phyloP scores from a whole-genome alignment of 2,329 filamentous ascomycete species.

The Elsinoe fawcettii region DNA sequence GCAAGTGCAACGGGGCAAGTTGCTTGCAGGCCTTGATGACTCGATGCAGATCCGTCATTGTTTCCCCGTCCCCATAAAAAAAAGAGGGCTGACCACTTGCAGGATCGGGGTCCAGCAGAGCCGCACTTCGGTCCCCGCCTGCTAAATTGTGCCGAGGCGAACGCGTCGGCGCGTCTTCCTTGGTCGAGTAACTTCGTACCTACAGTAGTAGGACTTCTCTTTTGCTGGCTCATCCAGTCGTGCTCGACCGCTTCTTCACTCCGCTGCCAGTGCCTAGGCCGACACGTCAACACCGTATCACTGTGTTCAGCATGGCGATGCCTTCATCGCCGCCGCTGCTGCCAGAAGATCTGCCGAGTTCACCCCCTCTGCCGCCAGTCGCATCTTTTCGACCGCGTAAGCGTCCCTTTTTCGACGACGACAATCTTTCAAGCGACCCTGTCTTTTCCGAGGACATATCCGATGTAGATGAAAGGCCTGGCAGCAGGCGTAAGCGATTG shows the following conservation, averaged over 20 bases:
- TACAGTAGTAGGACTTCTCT: too few species aligned
- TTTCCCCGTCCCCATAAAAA: neutral
- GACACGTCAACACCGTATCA: neutral
- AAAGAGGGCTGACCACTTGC: neutral
- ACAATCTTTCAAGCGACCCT: conserved; percentile 56
- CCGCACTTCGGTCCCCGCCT: neutral
- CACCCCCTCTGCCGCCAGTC: conserved; percentile 16
- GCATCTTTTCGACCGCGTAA: conserved; percentile 21
- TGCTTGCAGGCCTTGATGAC: too few species aligned
- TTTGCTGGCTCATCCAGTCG: too few species aligned
- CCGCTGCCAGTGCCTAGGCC: neutral
- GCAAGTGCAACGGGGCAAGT: too few species aligned
- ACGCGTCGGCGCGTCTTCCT: conserved; percentile 7
- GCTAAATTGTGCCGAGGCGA: neutral
- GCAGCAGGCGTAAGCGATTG: conserved; percentile 51
- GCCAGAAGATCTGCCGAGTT: conserved; percentile 16
- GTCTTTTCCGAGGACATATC: conserved; percentile 61
- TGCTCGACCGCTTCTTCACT: neutral
- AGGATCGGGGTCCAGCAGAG: neutral
- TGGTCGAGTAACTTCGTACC: too few species aligned
- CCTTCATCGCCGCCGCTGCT: conserved; percentile 18
- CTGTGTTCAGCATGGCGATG: neutral
- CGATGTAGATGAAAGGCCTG: conserved; percentile 52
- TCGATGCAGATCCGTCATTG: neutral
- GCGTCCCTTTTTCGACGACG: conserved; percentile 26